Evolutionary conservation across 164 flowering plant species (phyloP), one percentile per base, ranked within the genome.

Genomic region (Macadamia integrifolia): DNA sequence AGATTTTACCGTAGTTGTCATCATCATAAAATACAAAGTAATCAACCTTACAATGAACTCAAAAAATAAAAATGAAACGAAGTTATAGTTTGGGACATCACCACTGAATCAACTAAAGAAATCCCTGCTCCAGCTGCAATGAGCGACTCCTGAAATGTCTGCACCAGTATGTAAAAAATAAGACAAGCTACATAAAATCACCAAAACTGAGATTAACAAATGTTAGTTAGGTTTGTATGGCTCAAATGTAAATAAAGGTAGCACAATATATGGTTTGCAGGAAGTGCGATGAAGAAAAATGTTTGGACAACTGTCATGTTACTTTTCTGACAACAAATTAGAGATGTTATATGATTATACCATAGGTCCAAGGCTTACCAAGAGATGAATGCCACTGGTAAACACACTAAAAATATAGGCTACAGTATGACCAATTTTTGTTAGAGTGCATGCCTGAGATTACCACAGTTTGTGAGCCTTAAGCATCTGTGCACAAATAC

Each of bases 111-210:
- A 77, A 91, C 81, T 74, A 93, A 78, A 58, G 88, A 74, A 60
- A 91, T 75, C 75, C 98, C 98, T 61, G 94, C 94, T 70, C 98
- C 98, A 76, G 97, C 98, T 70, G 98, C 97, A 73, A 82, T 49
- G 55, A 89, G 78, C 9, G 97, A 93, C 70, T 93, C 98, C 78
- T 88, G 85, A 78, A 85, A 93, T 52, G 96, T 93, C 98, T 91
- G 85, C 85, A 82, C 56, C 60, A 77, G 40, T 17, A 59, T 18
- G 61, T 40, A 17, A 13, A 58, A 28, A 28, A 28, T 42, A 42
- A 64, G 17, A 17, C 13, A 61, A 68, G 40, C 40, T 10, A 15
- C 23, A 23, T 12, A 44, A 12, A 17, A 63, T 17, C 8, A 30
- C 13, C 14, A 59, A 10, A 9, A 14, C 57, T 6, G 40, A 32